Conservation (phyloP, 129 eudicot genomes). For the Escallonia herrerae region DNA sequence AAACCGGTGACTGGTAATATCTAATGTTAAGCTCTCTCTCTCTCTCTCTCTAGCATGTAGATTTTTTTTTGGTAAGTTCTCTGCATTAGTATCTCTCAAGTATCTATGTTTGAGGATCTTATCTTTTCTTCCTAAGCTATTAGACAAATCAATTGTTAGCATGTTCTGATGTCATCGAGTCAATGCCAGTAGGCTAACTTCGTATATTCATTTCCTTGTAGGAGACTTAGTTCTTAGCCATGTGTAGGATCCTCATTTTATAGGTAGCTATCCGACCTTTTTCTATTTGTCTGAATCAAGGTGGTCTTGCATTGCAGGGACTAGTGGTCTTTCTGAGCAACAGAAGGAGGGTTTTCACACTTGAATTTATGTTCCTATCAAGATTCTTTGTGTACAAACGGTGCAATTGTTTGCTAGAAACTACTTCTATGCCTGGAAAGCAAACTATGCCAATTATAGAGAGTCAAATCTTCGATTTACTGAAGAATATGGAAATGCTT, state of each 20-base stretch:
- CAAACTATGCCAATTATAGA: constrained; percentile 17
- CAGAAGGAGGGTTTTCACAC: constrained; percentile 15
- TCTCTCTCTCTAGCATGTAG: constrained; percentile 6
- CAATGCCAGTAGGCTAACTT: neutral
- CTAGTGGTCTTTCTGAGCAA: constrained; percentile 27
- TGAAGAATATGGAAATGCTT: constrained; percentile 13
- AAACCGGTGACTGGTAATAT: constrained; percentile 20
- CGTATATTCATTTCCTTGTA: constrained; percentile 7
- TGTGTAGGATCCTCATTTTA: constrained; percentile 20
- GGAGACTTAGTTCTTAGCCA: constrained; percentile 18
- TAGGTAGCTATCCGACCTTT: constrained; percentile 20
- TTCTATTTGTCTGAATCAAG: constrained; percentile 22
- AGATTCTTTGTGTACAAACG: constrained; percentile 19
- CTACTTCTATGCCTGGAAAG: constrained; percentile 14
- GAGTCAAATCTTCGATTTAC: constrained; percentile 11
- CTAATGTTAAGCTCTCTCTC: neutral
- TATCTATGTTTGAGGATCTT: neutral
- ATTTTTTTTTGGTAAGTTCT: neutral
- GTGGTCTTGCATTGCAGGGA: constrained; percentile 41
- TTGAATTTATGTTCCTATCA: constrained; percentile 21
- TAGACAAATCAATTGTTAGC: constrained; percentile 7
- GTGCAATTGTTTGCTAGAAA: constrained; percentile 16
- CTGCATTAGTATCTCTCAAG: too few relatives aligned
- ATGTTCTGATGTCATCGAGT: neutral
- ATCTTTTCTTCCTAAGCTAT: constrained; percentile 10